Percentiles rank a stretch among this genome's conserved stretches.
These are phyloP conservation scores for Suhomyces bolitotheri DNA, from an alignment of 1,139 yeast species.

Conservation along the genomic window DNA sequence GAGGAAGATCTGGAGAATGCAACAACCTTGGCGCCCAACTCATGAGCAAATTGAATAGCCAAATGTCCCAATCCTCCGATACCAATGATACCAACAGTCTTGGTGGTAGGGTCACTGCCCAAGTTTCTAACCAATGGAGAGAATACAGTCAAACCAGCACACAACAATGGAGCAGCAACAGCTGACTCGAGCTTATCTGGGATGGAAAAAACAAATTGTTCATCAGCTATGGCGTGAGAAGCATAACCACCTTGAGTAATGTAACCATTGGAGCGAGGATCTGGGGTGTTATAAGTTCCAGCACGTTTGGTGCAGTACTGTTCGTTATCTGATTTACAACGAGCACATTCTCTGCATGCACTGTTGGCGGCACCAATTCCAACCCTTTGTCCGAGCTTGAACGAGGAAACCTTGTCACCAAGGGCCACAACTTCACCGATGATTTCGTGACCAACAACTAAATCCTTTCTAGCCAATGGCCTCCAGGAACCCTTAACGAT, in stretches of 20 bases:
- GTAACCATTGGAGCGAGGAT: slow-evolving; percentile 40
- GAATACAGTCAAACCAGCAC: slow-evolving; percentile 55
- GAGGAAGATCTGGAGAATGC: slow-evolving; percentile 52
- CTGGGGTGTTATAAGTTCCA: slow-evolving; percentile 42
- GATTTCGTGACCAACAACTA: slow-evolving; percentile 52
- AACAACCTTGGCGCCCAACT: slow-evolving; percentile 57
- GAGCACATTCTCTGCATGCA: slow-evolving; percentile 46
- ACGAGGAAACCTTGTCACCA: slow-evolving; percentile 36
- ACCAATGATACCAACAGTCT: slow-evolving; percentile 55
- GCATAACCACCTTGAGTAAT: slow-evolving; percentile 58
- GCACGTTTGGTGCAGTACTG: slow-evolving; percentile 47
- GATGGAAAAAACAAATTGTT: slow-evolving; percentile 48
- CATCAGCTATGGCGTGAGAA: slow-evolving; percentile 48
- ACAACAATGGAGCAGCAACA: slow-evolving; percentile 51
- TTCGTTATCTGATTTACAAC: slow-evolving; percentile 45
- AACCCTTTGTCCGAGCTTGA: slow-evolving; percentile 46
- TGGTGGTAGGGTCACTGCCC: slow-evolving; percentile 38
- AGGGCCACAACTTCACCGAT: slow-evolving; percentile 45
- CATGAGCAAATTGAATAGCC: slow-evolving; percentile 57
- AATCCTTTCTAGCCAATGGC: slow-evolving; percentile 21
- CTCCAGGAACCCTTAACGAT: slow-evolving; percentile 45
- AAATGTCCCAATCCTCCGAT: slow-evolving; percentile 65
- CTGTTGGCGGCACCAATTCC: slow-evolving; percentile 54
- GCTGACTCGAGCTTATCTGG: slow-evolving; percentile 45
- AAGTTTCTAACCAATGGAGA: slow-evolving; percentile 49